Evolutionary conservation across 75 land plant species (phyloP), one percentile per base, ranked within the genome.

Genomic region (Chamaecyparis obtusa): DNA sequence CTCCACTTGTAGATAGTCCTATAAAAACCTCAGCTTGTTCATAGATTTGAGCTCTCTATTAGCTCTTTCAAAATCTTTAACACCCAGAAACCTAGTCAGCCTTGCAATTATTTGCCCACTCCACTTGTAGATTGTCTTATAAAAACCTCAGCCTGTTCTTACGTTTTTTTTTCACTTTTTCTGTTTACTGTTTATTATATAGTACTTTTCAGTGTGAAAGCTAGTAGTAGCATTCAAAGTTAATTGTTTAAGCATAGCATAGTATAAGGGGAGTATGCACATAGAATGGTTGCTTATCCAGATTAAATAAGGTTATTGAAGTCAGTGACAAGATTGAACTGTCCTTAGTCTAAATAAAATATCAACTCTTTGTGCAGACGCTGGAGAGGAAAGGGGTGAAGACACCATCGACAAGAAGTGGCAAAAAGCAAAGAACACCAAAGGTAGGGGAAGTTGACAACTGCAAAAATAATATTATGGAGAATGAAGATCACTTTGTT

Each of bases 341-440:
- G 83, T 11, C 27, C 44, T 10, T 9, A 80, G 21, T 41, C 27
- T 41, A 2, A 41, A 49, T 24, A 80, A 19, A 27, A 44, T 24
- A 41, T 24, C n/a, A 46, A 24, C 51, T 44, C 27, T 81, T 10
- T 17, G 3, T 81, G 48, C 83, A 80, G 83, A 41, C 24, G 49
- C 48, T 9, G 46, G 83, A 81, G 46, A 43, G 48, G 32, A 81
- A 46, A 43, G 51, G 8, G 13, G 48, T 49, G 83, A 81, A 81
- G 83, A 81, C 49, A 27, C 48, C 83, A 44, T 9, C 46, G 2
- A 46, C 83, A 44, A 78, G 43, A 78, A 11, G 32, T 27, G 13
- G 30, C 46, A 81, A 43, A 81, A 81, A 81, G 49, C 27, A 81
- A 44, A 81, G 51, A 81, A 41, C 83, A 44, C 48, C 83, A 81